phyloP scores from a whole-genome alignment of 1,284 basidiomycete species.

The Termitomyces sp. region DNA sequence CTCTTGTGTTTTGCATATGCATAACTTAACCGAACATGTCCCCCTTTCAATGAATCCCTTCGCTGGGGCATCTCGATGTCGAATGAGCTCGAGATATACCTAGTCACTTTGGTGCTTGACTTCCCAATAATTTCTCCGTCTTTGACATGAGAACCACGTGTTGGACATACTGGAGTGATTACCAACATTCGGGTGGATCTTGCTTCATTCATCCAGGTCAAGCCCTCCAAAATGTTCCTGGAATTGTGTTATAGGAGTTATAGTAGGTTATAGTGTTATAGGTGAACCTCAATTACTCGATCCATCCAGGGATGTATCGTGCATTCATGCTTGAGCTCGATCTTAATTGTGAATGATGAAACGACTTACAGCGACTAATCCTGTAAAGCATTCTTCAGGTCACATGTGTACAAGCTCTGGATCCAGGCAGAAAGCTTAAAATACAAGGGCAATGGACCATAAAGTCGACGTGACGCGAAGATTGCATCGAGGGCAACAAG shows the following conservation, averaged over 20 bases:
- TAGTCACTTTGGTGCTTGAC: not conserved
- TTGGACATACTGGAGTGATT: not conserved
- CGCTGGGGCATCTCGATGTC: not conserved
- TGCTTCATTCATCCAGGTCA: not conserved
- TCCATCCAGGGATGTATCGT: not conserved
- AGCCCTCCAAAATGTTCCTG: not conserved
- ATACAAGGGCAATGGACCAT: not conserved
- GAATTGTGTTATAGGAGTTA: not conserved
- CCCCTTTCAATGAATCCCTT: not conserved
- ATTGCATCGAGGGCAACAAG: not conserved
- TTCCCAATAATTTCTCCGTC: not conserved
- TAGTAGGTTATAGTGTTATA: not conserved
- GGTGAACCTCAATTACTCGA: not conserved
- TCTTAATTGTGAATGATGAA: not conserved
- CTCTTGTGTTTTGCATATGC: not conserved
- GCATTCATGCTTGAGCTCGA: conserved; percentile 1
- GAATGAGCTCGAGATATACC: too few relatives aligned
- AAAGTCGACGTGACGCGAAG: not conserved
- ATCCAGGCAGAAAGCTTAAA: not conserved
- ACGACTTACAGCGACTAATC: not conserved
- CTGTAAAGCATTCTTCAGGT: not conserved
- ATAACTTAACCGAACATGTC: not conserved
- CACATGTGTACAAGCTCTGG: not conserved
- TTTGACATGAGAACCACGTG: not conserved
- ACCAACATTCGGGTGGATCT: not conserved